phyloP scores from a whole-genome alignment of 805 yeast species.

The Debaryomyces castellii region DNA sequence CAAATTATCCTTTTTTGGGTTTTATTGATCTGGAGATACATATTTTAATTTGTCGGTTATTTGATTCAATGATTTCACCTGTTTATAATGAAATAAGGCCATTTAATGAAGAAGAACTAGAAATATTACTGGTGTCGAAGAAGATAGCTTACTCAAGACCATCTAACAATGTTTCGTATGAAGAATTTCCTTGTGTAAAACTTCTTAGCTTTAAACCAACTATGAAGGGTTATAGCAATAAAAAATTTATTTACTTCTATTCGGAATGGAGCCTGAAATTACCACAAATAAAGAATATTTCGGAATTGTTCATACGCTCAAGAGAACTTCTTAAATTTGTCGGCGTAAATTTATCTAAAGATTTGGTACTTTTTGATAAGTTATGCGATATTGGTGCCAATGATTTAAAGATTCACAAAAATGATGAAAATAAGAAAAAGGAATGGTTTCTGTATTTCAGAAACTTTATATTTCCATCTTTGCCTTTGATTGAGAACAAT shows the following conservation, averaged over 20 bases:
- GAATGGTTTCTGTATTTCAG: conserved; percentile 63
- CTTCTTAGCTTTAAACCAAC: conserved; percentile 33
- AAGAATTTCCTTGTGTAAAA: conserved; percentile 17
- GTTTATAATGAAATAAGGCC: conserved; percentile 32
- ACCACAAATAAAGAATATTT: conserved; percentile 34
- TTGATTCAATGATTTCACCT: conserved; percentile 50
- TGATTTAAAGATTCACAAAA: conserved; percentile 27
- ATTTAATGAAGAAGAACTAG: conserved; percentile 16
- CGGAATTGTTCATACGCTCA: conserved; percentile 48
- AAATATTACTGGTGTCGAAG: conserved; percentile 20
- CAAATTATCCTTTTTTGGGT: conserved; percentile 61
- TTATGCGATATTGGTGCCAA: conserved; percentile 58
- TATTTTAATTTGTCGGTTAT: conserved; percentile 46
- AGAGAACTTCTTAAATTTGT: conserved; percentile 50
- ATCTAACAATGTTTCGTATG: conserved; percentile 25
- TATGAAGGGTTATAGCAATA: conserved; percentile 19
- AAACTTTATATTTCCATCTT: conserved; percentile 63
- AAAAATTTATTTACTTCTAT: conserved; percentile 42
- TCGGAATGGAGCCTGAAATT: conserved; percentile 47
- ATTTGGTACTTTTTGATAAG: conserved; percentile 50
- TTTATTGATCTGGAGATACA: conserved; percentile 51
- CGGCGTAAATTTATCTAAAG: conserved; percentile 54
- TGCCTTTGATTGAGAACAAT: conserved; percentile 53
- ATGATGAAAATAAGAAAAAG: conserved; percentile 12
- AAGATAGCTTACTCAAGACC: conserved; percentile 23